A percentile compares a stretch with the other conserved stretches of the same genome.
phyloP scores from a whole-genome alignment of 495 filamentous ascomycete genomes.

The Diplogelasinospora grovesii region DNA sequence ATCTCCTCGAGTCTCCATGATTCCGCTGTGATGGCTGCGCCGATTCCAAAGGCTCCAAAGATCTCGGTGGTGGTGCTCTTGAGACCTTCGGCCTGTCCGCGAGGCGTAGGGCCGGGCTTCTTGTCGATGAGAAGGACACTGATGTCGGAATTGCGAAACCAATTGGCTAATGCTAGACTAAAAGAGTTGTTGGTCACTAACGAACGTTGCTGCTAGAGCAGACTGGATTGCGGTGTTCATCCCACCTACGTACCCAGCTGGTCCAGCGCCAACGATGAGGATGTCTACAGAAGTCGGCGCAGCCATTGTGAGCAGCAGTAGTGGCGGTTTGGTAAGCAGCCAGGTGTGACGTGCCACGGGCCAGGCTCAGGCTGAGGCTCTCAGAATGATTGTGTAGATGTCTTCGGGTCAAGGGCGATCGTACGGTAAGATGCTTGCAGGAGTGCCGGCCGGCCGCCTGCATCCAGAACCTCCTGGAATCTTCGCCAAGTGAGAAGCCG shows the following conservation, averaged over 20 bases:
- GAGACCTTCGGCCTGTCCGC: conserved; percentile 15
- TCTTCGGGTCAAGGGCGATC: too few relatives aligned
- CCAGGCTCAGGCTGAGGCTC: too few relatives aligned
- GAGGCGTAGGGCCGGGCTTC: conserved; percentile 8
- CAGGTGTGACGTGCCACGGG: too few relatives aligned
- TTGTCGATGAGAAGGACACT: conserved; percentile 11
- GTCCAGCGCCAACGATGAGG: conserved; percentile 62
- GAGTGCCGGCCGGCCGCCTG: too few relatives aligned
- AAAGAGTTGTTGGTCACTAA: conserved; percentile 32
- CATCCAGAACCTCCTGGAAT: too few relatives aligned
- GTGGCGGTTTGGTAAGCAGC: too few relatives aligned
- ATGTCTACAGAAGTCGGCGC: conserved; percentile 44
- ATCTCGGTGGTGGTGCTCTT: conserved; percentile 17
- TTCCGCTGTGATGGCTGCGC: conserved; percentile 7
- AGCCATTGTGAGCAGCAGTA: too few relatives aligned
- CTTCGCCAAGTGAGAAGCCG: too few relatives aligned
- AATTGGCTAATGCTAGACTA: conserved; percentile 12
- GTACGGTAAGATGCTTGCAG: too few relatives aligned
- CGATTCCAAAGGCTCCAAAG: conserved; percentile 15
- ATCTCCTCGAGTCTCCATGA: conserved; percentile 19
- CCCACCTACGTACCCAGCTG: conserved; percentile 57
- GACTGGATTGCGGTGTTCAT: conserved; percentile 31
- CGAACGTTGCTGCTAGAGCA: conserved; percentile 58
- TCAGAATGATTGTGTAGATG: too few relatives aligned
- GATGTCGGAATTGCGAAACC: conserved; percentile 13